phyloP scores from a whole-genome alignment of 371 early-diverging fungal genomes.

The Haplosporangium sp. region DNA sequence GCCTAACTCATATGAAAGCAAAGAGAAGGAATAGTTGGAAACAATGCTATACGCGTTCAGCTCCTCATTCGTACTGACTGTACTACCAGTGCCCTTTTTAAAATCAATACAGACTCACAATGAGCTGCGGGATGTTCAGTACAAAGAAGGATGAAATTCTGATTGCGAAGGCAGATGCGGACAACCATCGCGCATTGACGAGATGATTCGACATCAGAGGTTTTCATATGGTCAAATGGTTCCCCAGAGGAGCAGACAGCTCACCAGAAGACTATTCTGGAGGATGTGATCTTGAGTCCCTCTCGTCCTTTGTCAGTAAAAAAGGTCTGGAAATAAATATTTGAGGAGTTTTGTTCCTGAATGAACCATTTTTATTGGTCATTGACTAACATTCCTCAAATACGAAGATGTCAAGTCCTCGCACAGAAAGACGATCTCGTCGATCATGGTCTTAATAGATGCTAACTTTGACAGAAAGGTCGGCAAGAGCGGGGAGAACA shows the following conservation, averaged over 20 bases:
- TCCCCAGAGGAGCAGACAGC: conserved; percentile 77
- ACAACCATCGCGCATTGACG: conserved; percentile 75
- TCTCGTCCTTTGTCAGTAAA: conserved; percentile 77
- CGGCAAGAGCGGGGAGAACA: conserved; percentile 36
- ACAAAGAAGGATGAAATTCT: no score
- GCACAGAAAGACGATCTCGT: conserved; percentile 19
- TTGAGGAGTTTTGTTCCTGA: no score
- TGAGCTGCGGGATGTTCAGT: no score
- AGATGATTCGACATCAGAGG: no score
- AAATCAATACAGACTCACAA: no score
- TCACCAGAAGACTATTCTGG: conserved; percentile 78
- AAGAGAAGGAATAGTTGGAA: no score
- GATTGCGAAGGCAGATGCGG: conserved; percentile 92
- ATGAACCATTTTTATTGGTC: no score
- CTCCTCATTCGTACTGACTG: no score
- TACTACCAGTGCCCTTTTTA: no score
- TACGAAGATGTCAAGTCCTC: conserved; percentile 15
- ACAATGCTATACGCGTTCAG: no score
- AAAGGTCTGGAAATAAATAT: conserved; percentile 79
- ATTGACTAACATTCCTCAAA: not conserved
- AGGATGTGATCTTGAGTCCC: conserved; percentile 80
- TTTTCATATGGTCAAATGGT: no score
- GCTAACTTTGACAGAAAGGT: conserved; percentile 29
- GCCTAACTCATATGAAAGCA: no score
- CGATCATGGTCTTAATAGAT: conserved; percentile 30